These are phyloP conservation scores for Tolypocladium album DNA, from an alignment of 2,329 filamentous ascomycete species.

Conservation along the genomic window DNA sequence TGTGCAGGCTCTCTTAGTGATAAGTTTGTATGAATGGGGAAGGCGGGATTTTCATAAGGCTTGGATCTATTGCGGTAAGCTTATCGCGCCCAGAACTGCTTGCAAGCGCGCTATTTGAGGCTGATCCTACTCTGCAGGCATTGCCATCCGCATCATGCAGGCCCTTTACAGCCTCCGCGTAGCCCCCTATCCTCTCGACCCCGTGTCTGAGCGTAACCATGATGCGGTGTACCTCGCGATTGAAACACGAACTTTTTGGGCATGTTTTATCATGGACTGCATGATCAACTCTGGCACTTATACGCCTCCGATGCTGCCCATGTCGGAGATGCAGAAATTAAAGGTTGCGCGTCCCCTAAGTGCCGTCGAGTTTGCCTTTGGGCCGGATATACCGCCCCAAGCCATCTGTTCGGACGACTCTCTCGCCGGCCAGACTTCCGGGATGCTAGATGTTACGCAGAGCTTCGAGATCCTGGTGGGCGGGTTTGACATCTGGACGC, in stretches of 20 bases:
- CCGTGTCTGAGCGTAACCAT: slow-evolving; percentile 7
- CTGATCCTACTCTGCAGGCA: slow-evolving; percentile 10
- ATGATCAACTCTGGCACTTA: slow-evolving; percentile 30
- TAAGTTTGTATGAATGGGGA: slow-evolving; percentile 31
- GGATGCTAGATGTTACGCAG: slow-evolving; percentile 13
- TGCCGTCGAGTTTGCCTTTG: slow-evolving; percentile 28
- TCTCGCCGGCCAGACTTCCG: slow-evolving; percentile 3
- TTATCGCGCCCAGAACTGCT: not conserved
- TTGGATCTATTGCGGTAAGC: slow-evolving; percentile 27
- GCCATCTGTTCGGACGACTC: slow-evolving; percentile 1
- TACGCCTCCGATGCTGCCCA: slow-evolving; percentile 23
- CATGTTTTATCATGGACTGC: slow-evolving; percentile 33
- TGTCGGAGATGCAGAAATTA: slow-evolving; percentile 22
- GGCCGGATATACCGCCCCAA: slow-evolving; percentile 12
- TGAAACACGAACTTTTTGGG: slow-evolving; percentile 31
- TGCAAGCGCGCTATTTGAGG: not conserved
- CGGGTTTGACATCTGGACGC: slow-evolving; percentile 32
- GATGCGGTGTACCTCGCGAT: slow-evolving; percentile 15
- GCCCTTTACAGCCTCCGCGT: slow-evolving; percentile 18
- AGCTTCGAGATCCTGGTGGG: slow-evolving; percentile 24
- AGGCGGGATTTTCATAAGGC: slow-evolving; percentile 28
- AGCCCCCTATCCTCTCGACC: slow-evolving; percentile 16
- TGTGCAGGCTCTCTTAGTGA: slow-evolving; percentile 27
- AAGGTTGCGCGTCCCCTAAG: slow-evolving; percentile 18
- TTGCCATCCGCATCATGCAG: slow-evolving; percentile 28